Evolutionary conservation across 1,139 yeast species (phyloP).

Genomic region (Pneumocystis jirovecii): DNA sequence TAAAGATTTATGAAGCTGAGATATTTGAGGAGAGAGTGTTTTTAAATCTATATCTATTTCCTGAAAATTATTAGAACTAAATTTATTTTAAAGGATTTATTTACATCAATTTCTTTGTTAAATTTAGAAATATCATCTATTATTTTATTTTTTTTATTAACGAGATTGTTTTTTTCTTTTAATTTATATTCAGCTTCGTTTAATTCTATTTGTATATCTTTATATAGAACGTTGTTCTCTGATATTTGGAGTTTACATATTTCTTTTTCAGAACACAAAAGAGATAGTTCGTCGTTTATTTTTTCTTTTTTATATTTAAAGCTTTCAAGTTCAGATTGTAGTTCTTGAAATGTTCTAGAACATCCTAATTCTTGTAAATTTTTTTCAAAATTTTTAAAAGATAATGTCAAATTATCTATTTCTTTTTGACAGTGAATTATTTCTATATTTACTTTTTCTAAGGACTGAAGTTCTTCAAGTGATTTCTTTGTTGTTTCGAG

Average conservation of each 20-base stretch:
- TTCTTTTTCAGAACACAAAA: conserved; percentile 38
- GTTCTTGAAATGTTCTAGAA: conserved; percentile 32
- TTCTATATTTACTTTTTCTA: conserved; percentile 26
- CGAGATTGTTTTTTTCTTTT: conserved; percentile 24
- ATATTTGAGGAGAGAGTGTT: conserved; percentile 1
- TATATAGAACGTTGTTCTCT: conserved; percentile 38
- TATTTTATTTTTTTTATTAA: conserved; percentile 18
- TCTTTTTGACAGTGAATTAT: conserved; percentile 17
- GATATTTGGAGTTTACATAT: conserved; percentile 33
- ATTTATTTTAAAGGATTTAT: conserved; percentile 13
- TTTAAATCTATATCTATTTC: conserved; percentile 5
- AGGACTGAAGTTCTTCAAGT: conserved; percentile 20
- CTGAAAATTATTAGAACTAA: conserved; percentile 1
- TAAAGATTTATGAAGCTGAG: conserved; percentile 5
- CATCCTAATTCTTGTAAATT: conserved; percentile 28
- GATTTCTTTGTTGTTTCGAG: neutral
- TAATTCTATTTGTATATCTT: conserved; percentile 42
- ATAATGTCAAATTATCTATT: conserved; percentile 14
- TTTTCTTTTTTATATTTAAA: conserved; percentile 33
- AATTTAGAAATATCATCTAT: conserved; percentile 5
- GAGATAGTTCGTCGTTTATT: conserved; percentile 33
- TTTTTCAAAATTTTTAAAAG: conserved; percentile 20
- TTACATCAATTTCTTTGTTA: conserved; percentile 3
- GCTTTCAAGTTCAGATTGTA: conserved; percentile 37
- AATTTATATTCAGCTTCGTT: conserved; percentile 35